Evolutionary conservation across 306 rosid genomes (phyloP).

Genomic region (Vachellia collinsii): DNA sequence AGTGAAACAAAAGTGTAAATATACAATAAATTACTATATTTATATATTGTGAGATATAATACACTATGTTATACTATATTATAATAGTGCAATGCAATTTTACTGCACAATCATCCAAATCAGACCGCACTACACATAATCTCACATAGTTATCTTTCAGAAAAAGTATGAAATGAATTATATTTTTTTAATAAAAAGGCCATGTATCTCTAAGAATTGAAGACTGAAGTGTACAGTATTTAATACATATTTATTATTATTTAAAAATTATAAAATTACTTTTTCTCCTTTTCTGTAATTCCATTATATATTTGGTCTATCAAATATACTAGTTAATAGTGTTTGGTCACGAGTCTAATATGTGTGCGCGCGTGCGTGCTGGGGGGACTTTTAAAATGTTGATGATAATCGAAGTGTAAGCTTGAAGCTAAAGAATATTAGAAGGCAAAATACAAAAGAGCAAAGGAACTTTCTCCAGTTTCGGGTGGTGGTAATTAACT

Average conservation of each 20-base stretch:
- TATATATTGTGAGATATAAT: neutral
- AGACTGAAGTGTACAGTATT: neutral
- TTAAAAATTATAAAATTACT: too few relatives aligned
- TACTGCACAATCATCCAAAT: neutral
- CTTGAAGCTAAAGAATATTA: slow-evolving; percentile 11
- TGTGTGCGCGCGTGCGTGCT: too few relatives aligned
- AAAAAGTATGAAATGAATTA: neutral
- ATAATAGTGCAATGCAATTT: neutral
- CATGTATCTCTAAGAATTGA: neutral
- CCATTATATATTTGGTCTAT: too few relatives aligned
- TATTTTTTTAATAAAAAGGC: too few relatives aligned
- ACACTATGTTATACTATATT: neutral
- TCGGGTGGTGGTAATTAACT: neutral
- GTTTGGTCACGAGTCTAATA: neutral
- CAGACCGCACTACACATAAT: neutral
- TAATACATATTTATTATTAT: too few relatives aligned
- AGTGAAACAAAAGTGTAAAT: neutral
- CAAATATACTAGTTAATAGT: neutral
- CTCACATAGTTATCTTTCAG: neutral
- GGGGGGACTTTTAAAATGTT: neutral
- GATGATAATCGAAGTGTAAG: neutral
- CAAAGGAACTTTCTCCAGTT: neutral
- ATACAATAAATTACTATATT: neutral
- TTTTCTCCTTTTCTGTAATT: neutral
- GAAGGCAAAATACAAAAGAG: neutral